phyloP scores from a whole-genome alignment of 371 early-diverging fungal species.

The Neoconidiobolus thromboides region DNA sequence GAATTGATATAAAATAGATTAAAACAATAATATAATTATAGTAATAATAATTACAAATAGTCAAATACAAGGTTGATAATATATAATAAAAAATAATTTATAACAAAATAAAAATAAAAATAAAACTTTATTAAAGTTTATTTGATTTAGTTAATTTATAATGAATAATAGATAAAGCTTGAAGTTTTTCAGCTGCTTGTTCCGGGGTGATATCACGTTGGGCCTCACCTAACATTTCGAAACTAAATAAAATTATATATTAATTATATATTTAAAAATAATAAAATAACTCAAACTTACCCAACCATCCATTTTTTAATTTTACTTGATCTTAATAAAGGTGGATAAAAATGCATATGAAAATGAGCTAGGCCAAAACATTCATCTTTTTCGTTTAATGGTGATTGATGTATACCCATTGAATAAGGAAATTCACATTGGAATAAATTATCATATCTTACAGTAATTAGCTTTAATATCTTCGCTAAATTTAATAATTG shows the following conservation, averaged over 20 bases:
- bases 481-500: slow-evolving; percentile 44
- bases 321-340: slow-evolving; percentile 66
- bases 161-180: slow-evolving; percentile 15
- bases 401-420: slow-evolving; percentile 83
- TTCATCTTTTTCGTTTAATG: slow-evolving; percentile 20
- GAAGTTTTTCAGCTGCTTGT: slow-evolving; percentile 50
- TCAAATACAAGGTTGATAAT: too few species aligned
- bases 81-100: too few species aligned
- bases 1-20: too few species aligned
- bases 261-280: background rate
- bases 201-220: slow-evolving; percentile 90
- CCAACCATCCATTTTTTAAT: slow-evolving; percentile 93
- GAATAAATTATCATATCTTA: slow-evolving; percentile 83
- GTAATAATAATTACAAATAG: too few species aligned
- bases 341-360: slow-evolving; percentile 90
- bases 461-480: slow-evolving; percentile 46
- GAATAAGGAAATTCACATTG: slow-evolving; percentile 84
- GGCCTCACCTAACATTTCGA: slow-evolving; percentile 80
- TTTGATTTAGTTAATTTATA: too few species aligned
- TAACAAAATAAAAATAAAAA: too few species aligned
- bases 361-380: slow-evolving; percentile 28
- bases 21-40: too few species aligned
- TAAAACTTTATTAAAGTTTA: too few species aligned
- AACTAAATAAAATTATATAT: slow-evolving; percentile 20
- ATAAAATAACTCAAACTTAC: slow-evolving; percentile 14